Evolutionary conservation across 148 eudicot genomes (phyloP).

Genomic region (Gaultheria prostrata): DNA sequence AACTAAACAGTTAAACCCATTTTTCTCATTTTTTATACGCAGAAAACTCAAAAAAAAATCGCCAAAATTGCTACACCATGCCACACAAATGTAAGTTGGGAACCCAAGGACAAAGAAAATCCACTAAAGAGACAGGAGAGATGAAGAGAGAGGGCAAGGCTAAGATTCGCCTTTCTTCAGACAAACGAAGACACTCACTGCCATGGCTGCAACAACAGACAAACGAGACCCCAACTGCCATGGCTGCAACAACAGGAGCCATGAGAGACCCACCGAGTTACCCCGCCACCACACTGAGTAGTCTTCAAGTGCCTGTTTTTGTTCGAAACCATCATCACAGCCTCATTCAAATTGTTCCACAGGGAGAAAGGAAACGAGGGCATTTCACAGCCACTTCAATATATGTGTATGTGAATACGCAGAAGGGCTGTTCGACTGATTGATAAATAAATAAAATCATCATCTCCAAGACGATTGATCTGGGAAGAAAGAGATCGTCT

Average conservation of each 20-base stretch:
- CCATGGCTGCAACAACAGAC: slow-evolving; percentile 28
- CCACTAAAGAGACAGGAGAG: not conserved
- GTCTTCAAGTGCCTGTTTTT: not conserved
- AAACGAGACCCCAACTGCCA: not conserved
- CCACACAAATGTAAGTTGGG: no score
- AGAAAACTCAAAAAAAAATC: not conserved
- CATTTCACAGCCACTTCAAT: not conserved
- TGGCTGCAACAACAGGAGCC: slow-evolving; percentile 26
- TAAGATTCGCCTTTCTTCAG: slow-evolving; percentile 32
- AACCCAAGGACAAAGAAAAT: not conserved
- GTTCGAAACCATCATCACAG: slow-evolving; percentile 13
- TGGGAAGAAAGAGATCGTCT: slow-evolving; percentile 9
- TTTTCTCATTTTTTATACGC: not conserved
- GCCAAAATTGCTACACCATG: no score
- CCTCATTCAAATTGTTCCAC: not conserved
- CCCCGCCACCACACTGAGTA: slow-evolving; percentile 19
- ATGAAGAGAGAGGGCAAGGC: not conserved
- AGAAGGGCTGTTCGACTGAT: slow-evolving; percentile 19
- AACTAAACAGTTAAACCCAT: not conserved
- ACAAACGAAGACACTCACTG: not conserved
- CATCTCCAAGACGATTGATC: not conserved
- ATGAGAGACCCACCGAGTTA: slow-evolving; percentile 16
- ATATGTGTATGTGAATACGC: not conserved
- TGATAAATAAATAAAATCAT: slow-evolving; percentile 7
- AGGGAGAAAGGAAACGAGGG: not conserved